A percentile compares a stretch with the other conserved stretches of the same genome.
Conservation (phyloP, 2,329 filamentous ascomycete species). For the Fusarium sp. region DNA sequence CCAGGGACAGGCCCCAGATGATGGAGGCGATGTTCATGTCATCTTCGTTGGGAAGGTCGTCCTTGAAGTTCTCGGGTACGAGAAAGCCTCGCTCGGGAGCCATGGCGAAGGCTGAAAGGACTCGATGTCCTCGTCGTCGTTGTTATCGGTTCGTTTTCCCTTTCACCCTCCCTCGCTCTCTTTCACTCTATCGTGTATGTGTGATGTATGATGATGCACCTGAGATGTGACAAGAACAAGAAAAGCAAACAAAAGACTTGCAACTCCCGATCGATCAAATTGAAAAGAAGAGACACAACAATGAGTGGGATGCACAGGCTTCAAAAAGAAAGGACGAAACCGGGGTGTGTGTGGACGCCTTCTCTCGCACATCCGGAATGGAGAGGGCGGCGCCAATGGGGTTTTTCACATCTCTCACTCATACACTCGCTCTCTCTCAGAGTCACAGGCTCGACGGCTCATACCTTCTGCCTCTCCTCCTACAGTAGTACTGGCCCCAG, state of each 20-base stretch:
- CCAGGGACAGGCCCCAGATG: constrained; percentile 39
- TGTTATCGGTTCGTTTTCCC: background rate
- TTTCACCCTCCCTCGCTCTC: background rate
- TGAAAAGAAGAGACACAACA: background rate
- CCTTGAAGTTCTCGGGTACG: constrained; percentile 31
- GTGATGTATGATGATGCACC: background rate
- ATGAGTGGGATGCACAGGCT: constrained; percentile 8
- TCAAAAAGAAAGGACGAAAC: constrained; percentile 10
- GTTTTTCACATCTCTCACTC: background rate
- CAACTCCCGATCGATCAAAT: constrained; percentile 4
- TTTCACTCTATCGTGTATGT: background rate
- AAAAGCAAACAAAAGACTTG: background rate
- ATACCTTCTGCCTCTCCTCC: background rate
- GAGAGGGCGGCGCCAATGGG: constrained; percentile 5
- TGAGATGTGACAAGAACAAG: constrained; percentile 2
- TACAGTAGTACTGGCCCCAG: constrained; percentile 12
- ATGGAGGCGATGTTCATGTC: constrained; percentile 43
- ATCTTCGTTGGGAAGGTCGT: constrained; percentile 14
- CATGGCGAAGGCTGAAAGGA: constrained; percentile 4
- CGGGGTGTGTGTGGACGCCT: background rate
- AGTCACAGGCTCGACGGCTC: background rate
- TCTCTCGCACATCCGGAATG: constrained; percentile 8
- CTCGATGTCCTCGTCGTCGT: background rate
- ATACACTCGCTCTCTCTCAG: background rate
- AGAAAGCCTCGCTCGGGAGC: constrained; percentile 33